These are phyloP conservation scores for Globisporangium lucens DNA, from an alignment of 352 stramenopile genomes.

Conservation along the genomic window DNA sequence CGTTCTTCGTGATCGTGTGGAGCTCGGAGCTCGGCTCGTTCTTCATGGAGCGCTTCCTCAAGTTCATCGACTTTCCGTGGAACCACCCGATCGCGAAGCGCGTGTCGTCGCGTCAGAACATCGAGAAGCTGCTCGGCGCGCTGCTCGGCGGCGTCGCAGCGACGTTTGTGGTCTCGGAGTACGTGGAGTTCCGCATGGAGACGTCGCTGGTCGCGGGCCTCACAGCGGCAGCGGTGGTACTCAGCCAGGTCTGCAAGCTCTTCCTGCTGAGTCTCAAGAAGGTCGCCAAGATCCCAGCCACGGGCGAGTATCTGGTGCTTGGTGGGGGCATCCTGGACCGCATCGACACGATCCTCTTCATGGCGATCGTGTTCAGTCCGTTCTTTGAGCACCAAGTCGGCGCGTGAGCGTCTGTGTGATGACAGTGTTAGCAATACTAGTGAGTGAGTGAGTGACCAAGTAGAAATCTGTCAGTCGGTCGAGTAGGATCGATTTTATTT, in stretches of 20 bases:
- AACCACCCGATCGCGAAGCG: constrained; percentile 46
- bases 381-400: constrained; percentile 38
- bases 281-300: constrained; percentile 41
- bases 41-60: constrained; percentile 43
- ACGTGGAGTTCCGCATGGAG: constrained; percentile 40
- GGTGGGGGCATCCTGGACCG: constrained; percentile 57
- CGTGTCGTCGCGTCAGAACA: constrained; percentile 54
- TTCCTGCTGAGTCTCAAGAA: constrained; percentile 66
- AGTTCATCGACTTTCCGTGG: constrained; percentile 46
- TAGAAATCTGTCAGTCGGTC: neutral
- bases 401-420: neutral
- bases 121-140: constrained; percentile 54
- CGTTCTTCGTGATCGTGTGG: constrained; percentile 55
- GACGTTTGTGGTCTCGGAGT: constrained; percentile 26
- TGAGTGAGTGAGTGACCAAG: neutral
- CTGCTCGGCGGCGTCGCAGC: constrained; percentile 34
- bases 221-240: constrained; percentile 29
- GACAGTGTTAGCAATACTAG: neutral
- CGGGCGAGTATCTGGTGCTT: constrained; percentile 37
- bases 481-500: constrained; percentile 8
- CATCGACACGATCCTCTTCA: constrained; percentile 57
- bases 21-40: constrained; percentile 52
- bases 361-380: constrained; percentile 49
- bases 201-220: constrained; percentile 30
- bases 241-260: constrained; percentile 53